Conservation (phyloP, 106 monocot species). For the Dendrobium nobile region DNA sequence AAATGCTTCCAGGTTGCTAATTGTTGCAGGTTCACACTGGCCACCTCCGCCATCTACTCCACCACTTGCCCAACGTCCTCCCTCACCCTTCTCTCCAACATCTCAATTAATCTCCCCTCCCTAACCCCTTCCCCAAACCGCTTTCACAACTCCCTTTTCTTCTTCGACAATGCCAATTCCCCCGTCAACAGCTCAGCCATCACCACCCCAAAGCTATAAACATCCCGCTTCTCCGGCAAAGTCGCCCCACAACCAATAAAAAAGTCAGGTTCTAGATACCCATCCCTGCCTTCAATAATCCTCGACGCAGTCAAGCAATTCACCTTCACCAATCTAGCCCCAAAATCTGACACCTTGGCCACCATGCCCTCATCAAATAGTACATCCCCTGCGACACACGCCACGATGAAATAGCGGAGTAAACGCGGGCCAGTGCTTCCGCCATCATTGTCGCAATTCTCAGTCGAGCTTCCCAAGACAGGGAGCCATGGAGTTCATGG, state of each 20-base stretch:
- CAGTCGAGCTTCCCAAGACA: constrained; percentile 35
- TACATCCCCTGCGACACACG: not conserved
- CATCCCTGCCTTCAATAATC: constrained; percentile 31
- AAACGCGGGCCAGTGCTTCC: constrained; percentile 32
- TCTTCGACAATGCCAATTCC: constrained; percentile 23
- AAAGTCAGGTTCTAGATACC: constrained; percentile 44
- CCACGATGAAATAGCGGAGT: constrained; percentile 5
- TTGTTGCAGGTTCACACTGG: too few species aligned
- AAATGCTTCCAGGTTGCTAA: too few species aligned
- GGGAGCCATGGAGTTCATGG: constrained; percentile 4
- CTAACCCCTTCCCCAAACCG: constrained; percentile 14
- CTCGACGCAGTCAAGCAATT: constrained; percentile 26
- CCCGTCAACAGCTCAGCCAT: constrained; percentile 39
- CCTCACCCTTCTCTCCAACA: constrained; percentile 14
- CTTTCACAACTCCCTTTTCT: constrained; percentile 8
- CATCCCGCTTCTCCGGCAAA: constrained; percentile 39
- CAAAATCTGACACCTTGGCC: constrained; percentile 45
- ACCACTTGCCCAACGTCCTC: constrained; percentile 19
- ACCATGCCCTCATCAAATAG: not conserved
- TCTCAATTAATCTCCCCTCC: constrained; percentile 5
- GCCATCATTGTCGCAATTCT: constrained; percentile 31
- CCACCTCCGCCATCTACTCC: constrained; percentile 17
- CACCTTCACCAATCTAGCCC: constrained; percentile 27
- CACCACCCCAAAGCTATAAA: constrained; percentile 55
- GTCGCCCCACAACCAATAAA: constrained; percentile 7